These are phyloP conservation scores for Phyllosticta ampelicida DNA, from an alignment of 2,329 filamentous ascomycete species.

Conservation along the genomic window DNA sequence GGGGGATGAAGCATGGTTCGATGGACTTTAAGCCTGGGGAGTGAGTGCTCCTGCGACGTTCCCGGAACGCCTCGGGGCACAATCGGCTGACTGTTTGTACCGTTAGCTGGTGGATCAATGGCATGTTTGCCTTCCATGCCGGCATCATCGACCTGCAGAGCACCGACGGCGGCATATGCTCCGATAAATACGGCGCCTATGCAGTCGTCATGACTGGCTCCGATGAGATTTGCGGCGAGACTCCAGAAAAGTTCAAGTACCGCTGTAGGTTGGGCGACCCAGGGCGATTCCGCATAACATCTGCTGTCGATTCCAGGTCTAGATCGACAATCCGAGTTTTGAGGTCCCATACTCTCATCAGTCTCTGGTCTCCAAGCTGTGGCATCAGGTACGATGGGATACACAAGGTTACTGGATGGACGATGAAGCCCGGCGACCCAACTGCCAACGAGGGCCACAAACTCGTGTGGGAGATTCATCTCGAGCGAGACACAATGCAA, in stretches of 20 bases:
- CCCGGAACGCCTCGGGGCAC: background rate
- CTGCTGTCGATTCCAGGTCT: conserved; percentile 28
- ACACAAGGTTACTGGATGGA: conserved; percentile 32
- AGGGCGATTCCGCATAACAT: conserved; percentile 35
- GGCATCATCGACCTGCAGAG: conserved; percentile 37
- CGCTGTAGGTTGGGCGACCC: conserved; percentile 28
- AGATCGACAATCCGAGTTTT: conserved; percentile 34
- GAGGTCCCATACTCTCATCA: conserved; percentile 33
- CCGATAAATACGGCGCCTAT: conserved; percentile 33
- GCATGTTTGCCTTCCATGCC: conserved; percentile 36
- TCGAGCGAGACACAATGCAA: conserved; percentile 21
- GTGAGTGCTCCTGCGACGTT: conserved; percentile 22
- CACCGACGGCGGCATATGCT: conserved; percentile 33
- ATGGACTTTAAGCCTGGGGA: conserved; percentile 38
- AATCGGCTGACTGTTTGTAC: background rate
- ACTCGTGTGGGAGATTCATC: conserved; percentile 29
- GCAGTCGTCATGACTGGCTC: conserved; percentile 33
- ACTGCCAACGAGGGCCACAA: conserved; percentile 14
- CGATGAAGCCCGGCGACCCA: conserved; percentile 19
- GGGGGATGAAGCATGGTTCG: conserved; percentile 27
- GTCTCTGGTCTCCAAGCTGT: conserved; percentile 35
- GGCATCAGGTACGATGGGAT: conserved; percentile 40
- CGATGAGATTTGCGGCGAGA: conserved; percentile 27
- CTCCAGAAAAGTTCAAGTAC: conserved; percentile 31
- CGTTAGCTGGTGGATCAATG: conserved; percentile 40